Percentiles rank a stretch among this genome's conserved stretches.
phyloP scores from a whole-genome alignment of 164 flowering plant genomes.

The Taxillus chinensis region DNA sequence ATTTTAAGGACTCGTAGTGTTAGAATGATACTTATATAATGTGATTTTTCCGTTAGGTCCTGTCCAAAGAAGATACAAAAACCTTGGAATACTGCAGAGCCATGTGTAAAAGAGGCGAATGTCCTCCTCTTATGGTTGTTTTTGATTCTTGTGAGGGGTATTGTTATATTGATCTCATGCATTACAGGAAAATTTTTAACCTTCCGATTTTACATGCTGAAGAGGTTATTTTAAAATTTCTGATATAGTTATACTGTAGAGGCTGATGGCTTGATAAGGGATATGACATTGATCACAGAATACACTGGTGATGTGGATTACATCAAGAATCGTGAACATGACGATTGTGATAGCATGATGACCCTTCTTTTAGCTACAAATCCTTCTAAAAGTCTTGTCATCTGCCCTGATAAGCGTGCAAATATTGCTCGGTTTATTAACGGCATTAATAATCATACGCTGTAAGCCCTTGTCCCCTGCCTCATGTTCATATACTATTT shows the following conservation, averaged over 20 bases:
- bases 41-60: slow-evolving; percentile 29
- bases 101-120: slow-evolving; percentile 54
- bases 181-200: slow-evolving; percentile 1
- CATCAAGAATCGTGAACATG: slow-evolving; percentile 51
- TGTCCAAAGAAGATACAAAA: slow-evolving; percentile 51
- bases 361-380: slow-evolving; percentile 50
- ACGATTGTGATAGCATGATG: slow-evolving; percentile 76
- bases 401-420: slow-evolving; percentile 69
- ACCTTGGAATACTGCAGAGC: slow-evolving; percentile 47
- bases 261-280: slow-evolving; percentile 60
- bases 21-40: neutral
- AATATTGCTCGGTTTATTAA: slow-evolving; percentile 67
- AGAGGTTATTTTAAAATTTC: slow-evolving; percentile 1
- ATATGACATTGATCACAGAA: slow-evolving; percentile 58
- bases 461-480: slow-evolving; percentile 31
- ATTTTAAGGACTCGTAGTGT: neutral
- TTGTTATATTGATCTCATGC: neutral
- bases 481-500: neutral
- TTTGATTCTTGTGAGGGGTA: slow-evolving; percentile 73
- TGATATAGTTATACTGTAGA: slow-evolving; percentile 56
- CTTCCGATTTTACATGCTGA: neutral
- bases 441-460: slow-evolving; percentile 69
- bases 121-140: slow-evolving; percentile 61
- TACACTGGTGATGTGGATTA: slow-evolving; percentile 71
- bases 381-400: slow-evolving; percentile 47